A percentile compares a stretch with the other conserved stretches of the same genome.
Conservation (phyloP, 2,329 filamentous ascomycete species). For the Epichloe hybrida region DNA sequence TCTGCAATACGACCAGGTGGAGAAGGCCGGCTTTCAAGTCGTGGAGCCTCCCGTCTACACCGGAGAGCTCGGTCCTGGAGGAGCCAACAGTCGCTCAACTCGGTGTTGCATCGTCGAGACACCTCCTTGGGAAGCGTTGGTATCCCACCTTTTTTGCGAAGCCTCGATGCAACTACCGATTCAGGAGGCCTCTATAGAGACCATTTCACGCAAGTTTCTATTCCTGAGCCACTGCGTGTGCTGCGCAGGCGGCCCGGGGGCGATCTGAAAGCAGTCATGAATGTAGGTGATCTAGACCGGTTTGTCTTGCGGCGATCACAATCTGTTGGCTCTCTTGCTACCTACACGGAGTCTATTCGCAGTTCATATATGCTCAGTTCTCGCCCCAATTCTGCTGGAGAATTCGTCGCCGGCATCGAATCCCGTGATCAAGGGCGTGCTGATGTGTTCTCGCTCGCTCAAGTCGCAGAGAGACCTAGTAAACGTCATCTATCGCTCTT, state of each 20-base stretch:
- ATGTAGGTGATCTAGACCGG: conserved; percentile 47
- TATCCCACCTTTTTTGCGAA: conserved; percentile 37
- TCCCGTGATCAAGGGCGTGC: conserved; percentile 16
- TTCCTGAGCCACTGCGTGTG: conserved; percentile 43
- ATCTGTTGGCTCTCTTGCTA: conserved; percentile 46
- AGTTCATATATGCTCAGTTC: conserved; percentile 41
- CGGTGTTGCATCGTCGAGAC: conserved; percentile 39
- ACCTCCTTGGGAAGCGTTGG: conserved; percentile 48
- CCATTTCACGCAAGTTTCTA: conserved; percentile 22
- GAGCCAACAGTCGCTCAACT: conserved; percentile 35
- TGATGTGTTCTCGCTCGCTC: conserved; percentile 44
- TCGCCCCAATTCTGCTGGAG: conserved; percentile 14
- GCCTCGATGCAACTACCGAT: conserved; percentile 47
- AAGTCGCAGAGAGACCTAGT: conserved; percentile 36
- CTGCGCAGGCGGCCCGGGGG: conserved; percentile 63
- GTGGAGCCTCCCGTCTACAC: conserved; percentile 23
- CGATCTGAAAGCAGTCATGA: conserved; percentile 55
- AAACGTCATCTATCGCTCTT: conserved; percentile 40
- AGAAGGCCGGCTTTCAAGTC: conserved; percentile 16
- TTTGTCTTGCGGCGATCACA: conserved; percentile 36
- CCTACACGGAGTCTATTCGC: conserved; percentile 45
- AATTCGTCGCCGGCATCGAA: conserved; percentile 10
- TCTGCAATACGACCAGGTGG: conserved; percentile 13
- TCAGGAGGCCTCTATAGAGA: conserved; percentile 38
- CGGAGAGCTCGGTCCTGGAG: conserved; percentile 33